Percentiles rank a stretch among this genome's conserved stretches.
Evolutionary conservation across 176 grass and related monocot species (phyloP).

Genomic region (Bonia amplexicaulis): DNA sequence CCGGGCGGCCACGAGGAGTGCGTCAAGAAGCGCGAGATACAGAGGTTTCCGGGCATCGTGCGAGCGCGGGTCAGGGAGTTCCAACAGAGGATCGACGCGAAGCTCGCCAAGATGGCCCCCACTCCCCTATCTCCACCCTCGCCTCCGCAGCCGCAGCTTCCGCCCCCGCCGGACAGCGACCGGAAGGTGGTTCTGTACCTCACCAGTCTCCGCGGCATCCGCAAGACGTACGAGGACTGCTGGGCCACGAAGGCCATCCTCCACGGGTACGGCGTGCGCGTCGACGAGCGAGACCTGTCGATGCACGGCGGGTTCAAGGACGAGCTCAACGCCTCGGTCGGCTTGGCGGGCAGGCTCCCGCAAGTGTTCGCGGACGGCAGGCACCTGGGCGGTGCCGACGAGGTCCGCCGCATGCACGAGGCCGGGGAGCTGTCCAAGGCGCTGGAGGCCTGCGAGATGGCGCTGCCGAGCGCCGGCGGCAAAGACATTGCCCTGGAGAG

Average conservation of each 20-base stretch:
- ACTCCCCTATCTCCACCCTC: not conserved
- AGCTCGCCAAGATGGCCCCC: slow-evolving; percentile 38
- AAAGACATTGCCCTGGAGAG: slow-evolving; percentile 21
- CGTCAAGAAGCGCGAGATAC: slow-evolving; percentile 51
- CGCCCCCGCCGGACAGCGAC: slow-evolving; percentile 27
- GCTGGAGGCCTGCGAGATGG: slow-evolving; percentile 55
- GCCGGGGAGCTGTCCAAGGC: slow-evolving; percentile 47
- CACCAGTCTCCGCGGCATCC: slow-evolving; percentile 83
- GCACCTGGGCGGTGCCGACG: slow-evolving; percentile 69
- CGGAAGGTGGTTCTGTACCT: slow-evolving; percentile 72
- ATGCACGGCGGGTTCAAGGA: slow-evolving; percentile 88
- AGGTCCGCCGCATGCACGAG: slow-evolving; percentile 71
- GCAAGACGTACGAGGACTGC: slow-evolving; percentile 91
- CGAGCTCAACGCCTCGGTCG: slow-evolving; percentile 55
- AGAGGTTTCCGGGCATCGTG: slow-evolving; percentile 61
- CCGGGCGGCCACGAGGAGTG: not conserved
- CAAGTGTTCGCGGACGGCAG: slow-evolving; percentile 62
- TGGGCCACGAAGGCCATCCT: slow-evolving; percentile 58
- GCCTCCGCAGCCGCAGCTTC: not conserved
- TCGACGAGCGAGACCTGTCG: slow-evolving; percentile 91
- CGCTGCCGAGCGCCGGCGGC: slow-evolving; percentile 13
- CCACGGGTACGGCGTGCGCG: slow-evolving; percentile 57
- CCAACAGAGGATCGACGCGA: slow-evolving; percentile 74
- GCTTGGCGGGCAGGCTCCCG: slow-evolving; percentile 44
- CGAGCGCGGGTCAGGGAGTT: slow-evolving; percentile 64